Evolutionary conservation across 805 yeast genomes (phyloP), one percentile per base, ranked within the genome.

Genomic region (Saturnispora halmiae): DNA sequence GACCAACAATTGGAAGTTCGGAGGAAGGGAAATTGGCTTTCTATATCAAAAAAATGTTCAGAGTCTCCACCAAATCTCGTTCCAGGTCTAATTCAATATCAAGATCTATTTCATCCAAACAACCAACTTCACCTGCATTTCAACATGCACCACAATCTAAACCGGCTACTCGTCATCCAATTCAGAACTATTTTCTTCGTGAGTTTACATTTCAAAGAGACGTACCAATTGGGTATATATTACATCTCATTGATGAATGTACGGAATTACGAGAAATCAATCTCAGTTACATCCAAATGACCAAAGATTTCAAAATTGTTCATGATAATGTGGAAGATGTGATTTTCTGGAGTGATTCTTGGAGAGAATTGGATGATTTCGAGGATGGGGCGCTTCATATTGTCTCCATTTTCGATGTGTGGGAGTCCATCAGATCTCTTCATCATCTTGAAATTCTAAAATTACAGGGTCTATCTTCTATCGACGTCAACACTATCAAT

Each of bases 141-240:
- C n/a, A n/a, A n/a, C n/a, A n/a, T n/a, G n/a, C n/a, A n/a, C n/a
- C n/a, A n/a, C n/a, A n/a, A n/a, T n/a, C n/a, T n/a, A n/a, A n/a
- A 43, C 69, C 72, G 3, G 67, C 56, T 46, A 44, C 57, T 6
- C 53, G 59, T 2, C 87, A 82, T 53, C 92, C 92, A 2, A 57
- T 61, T 34, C 75, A 77, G 31, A 79, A 73, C 54, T 72, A 75
- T 42, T 75, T 79, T 47, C 56, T 84, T 28, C 51, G 68, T 40
- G 79, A 74, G 55, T 82, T 81, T 58, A 68, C 84, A 3, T 65
- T 72, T 16, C 69, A 79, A n/a, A 75, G 72, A 49, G 96, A 86
- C 55, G 55, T 86, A 6, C 96, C 96, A 1, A 61, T 80, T 22
- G 96, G 95, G 0, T 75, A 76, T 46, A 52, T 87, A 8, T 53